Evolutionary conservation across 2,329 filamentous ascomycete genomes (phyloP).

Genomic region (Aspergillus costaricaensis): DNA sequence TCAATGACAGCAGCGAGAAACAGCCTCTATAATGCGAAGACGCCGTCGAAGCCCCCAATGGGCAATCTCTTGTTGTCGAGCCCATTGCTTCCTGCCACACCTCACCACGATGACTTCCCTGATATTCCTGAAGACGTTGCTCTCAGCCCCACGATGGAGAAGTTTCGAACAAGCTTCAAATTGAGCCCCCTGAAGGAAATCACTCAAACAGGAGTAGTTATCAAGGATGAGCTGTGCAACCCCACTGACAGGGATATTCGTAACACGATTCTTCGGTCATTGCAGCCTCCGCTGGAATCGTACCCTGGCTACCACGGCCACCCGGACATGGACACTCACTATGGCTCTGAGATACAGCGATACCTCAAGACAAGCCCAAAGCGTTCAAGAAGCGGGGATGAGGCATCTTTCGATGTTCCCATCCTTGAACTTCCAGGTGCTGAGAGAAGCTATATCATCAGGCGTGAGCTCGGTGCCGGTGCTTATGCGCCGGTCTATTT

Average conservation of each 20-base stretch:
- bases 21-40: constrained; percentile 69
- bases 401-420: constrained; percentile 63
- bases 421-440: constrained; percentile 68
- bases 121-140: constrained; percentile 35
- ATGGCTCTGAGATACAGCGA: constrained; percentile 74
- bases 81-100: constrained; percentile 68
- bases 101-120: constrained; percentile 50
- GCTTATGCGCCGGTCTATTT: constrained; percentile 96
- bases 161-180: constrained; percentile 29
- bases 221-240: constrained; percentile 83
- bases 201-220: constrained; percentile 61
- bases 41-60: constrained; percentile 65
- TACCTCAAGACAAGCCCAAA: constrained; percentile 70
- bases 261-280: constrained; percentile 70
- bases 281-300: constrained; percentile 70
- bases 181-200: constrained; percentile 23
- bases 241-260: constrained; percentile 79
- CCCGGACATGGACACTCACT: constrained; percentile 62
- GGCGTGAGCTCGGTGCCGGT: constrained; percentile 84
- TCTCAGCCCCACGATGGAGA: constrained; percentile 43
- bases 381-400: constrained; percentile 52
- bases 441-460: constrained; percentile 71
- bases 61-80: constrained; percentile 61
- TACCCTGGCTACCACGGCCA: constrained; percentile 83
- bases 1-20: constrained; percentile 59